Evolutionary conservation across 2,329 filamentous ascomycete genomes (phyloP).

Genomic region (Sphaerostilbella broomeana): DNA sequence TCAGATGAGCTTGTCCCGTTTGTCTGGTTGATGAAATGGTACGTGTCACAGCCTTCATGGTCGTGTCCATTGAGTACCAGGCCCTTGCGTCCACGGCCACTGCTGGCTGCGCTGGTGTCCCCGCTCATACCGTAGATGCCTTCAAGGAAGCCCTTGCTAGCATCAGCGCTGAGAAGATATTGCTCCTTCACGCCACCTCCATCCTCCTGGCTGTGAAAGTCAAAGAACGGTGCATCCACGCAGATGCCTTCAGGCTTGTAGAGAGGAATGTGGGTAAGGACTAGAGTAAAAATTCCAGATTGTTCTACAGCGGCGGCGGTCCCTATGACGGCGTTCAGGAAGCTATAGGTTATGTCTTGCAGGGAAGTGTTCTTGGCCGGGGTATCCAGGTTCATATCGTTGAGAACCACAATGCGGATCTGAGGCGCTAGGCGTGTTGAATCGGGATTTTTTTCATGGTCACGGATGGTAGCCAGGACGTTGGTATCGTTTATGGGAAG

Average conservation of each 20-base stretch:
- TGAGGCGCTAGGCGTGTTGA: conserved; percentile 53
- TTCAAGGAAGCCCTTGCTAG: conserved; percentile 70
- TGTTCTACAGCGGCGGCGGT: conserved; percentile 55
- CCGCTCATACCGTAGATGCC: conserved; percentile 75
- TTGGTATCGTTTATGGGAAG: conserved; percentile 40
- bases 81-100: conserved; percentile 63
- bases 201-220: conserved; percentile 61
- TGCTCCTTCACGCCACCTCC: conserved; percentile 78
- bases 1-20: conserved; percentile 33
- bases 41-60: conserved; percentile 86
- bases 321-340: conserved; percentile 63
- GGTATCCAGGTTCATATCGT: conserved; percentile 88
- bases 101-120: conserved; percentile 48
- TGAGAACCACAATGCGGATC: conserved; percentile 77
- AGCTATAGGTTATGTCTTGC: conserved; percentile 70
- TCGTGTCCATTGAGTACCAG: conserved; percentile 90
- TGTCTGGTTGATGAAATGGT: conserved; percentile 70
- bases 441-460: conserved; percentile 36
- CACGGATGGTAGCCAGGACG: conserved; percentile 34
- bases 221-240: conserved; percentile 76
- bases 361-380: conserved; percentile 62
- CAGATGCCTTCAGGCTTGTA: conserved; percentile 79
- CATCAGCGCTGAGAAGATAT: conserved; percentile 73
- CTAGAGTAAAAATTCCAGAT: conserved; percentile 65
- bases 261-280: conserved; percentile 88